Evolutionary conservation across 2,329 filamentous ascomycete genomes (phyloP), one percentile per base, ranked within the genome.

Genomic region (Trichoderma simmonsii): DNA sequence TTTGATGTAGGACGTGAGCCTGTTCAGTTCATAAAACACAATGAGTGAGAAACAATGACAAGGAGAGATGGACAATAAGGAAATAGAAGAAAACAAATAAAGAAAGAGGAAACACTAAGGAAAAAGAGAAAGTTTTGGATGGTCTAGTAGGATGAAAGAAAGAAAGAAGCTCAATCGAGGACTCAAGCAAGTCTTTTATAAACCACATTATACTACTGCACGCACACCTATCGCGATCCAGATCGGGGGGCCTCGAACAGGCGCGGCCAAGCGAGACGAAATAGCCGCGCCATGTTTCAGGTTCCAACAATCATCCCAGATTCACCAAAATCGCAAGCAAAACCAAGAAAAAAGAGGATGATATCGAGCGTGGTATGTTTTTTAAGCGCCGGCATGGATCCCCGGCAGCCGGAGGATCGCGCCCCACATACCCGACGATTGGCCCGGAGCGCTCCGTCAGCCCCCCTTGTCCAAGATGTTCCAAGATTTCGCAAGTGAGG

Each of bases 391-490:
- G 57, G 62, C 18, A 5, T 32, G 36, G 24, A 28, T 26, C 48
- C 34, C 62, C 62, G 68, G 61, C 60, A 28, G 70, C 70, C 70
- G 64, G 71, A 72, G 51, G 54, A 59, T 60, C 39, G 24, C 15
- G 71, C 71, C 66, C 71, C 71, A 72, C 66, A 34, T 14, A 12
- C 63, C 70, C 18, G 70, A 56, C 64, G 57, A 72, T 72, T 72
- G 70, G 70, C 62, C 56, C 56, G 56, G 57, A 68, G 30, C 7
- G 64, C 57, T 72, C 66, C 66, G 32, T 36, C 34, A 36, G 5
- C 34, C 34, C 34, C 43, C 43, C 43, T 48, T 9, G 64, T 43
- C 24, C 32, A 24, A 39, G 36, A 39, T 2, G 51, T 43, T 59
- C 15, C 36, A 18, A 24, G 26, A 39, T 69, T 68, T 36, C 21